phyloP scores from a whole-genome alignment of 2,329 filamentous ascomycete genomes.

The Cercospora nicotianae region DNA sequence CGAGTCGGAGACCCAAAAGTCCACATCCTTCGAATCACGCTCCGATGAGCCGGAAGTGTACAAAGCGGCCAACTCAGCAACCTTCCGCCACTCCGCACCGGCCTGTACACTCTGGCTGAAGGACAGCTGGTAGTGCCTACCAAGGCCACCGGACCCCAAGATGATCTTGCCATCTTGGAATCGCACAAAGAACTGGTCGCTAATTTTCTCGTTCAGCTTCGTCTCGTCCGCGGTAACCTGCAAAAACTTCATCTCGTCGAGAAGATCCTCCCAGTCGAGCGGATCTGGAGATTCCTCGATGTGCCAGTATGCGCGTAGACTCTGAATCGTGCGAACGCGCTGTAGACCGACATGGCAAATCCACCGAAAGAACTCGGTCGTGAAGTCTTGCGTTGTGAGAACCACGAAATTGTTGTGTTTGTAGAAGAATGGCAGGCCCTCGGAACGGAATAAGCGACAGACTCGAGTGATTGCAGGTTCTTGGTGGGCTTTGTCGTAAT shows the following conservation, averaged over 20 bases:
- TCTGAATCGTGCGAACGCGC: neutral
- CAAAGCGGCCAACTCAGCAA: neutral
- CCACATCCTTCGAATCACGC: neutral
- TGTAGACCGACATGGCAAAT: neutral
- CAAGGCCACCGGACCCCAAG: neutral
- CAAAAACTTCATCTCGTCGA: too few species aligned
- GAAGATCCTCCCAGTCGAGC: too few species aligned
- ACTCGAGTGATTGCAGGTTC: neutral
- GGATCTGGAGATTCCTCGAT: too few species aligned
- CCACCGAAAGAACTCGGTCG: neutral
- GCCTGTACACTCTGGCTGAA: neutral
- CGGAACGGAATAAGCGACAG: neutral
- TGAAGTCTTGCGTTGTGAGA: too few species aligned
- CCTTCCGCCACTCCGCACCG: neutral
- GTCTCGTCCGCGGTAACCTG: neutral
- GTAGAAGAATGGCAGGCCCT: neutral
- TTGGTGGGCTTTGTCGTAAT: neutral
- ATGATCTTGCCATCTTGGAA: neutral
- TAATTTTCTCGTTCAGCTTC: neutral
- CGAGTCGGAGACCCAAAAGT: neutral
- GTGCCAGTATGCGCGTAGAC: neutral
- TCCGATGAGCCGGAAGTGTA: neutral
- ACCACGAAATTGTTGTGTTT: neutral
- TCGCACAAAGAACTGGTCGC: neutral
- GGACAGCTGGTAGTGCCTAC: neutral